Base-by-base conservation (phyloP, 139 green algal genomes). In the Coelastrella sp. region DNA sequence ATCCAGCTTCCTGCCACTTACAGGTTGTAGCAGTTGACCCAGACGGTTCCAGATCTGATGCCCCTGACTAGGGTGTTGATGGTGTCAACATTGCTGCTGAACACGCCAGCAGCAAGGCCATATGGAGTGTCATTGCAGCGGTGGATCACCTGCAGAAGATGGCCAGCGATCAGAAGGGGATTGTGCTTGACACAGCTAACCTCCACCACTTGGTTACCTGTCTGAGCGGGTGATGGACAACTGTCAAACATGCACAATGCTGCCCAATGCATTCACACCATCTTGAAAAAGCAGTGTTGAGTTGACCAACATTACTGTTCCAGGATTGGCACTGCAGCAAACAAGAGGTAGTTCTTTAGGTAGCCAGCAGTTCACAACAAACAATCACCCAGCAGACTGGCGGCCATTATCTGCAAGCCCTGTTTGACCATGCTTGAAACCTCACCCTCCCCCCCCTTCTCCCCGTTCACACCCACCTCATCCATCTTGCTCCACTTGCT, bases 121-220 rank as follows among this genome's bases (percentile, higher is more conserved):
- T 97, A 98, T 61, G 93, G 72, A 56, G 89, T 94, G 90, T 91
- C 87, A 72, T 98, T 98, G 49, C 95, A 94, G 17, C 95, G 94
- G 35, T 80, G 24, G 14, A 97, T 92, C 20, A 97, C 93, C 95
- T 97, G 91, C 20, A 79, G 22, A 5, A 24, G 14, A 56, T 20
- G 1, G 3, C 35, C 35, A 49, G 35, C 35, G 3, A 49, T 3
- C 35, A 49, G 35, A 49, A 49, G 35, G 35, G 35, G 3, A 3
- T 49, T 49, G 35, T 49, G 35, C 35, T 49, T 49, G 35, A 49
- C 35, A 49, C 35, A 49, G 35, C 35, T 49, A 49, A 49, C 35
- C 35, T 49, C 35, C 35, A 49, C 35, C 35, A 49, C 35, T 49
- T 49, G 35, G 35, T 49, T 49, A 49, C 35, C 1, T 49, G 35